Base-by-base conservation (phyloP, 768 basidiomycete species). In the Podaxis sp. region DNA sequence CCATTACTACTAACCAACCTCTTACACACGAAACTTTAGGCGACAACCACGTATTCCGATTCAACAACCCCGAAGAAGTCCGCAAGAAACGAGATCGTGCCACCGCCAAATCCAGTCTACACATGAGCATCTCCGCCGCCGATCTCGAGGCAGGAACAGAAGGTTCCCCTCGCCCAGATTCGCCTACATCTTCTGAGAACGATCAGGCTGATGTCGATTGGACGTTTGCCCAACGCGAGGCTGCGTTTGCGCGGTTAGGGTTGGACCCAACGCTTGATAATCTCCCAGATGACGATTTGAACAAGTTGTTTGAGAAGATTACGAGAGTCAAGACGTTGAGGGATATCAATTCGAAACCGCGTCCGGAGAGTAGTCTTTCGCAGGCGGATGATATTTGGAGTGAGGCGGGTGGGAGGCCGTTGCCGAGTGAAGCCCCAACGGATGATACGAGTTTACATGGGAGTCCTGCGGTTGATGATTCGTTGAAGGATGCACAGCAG, bases 31-130 rank as follows among this genome's bases (percentile, higher is more conserved):
- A 40, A 46, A 57, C 30, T 48, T 15, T 51, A 93, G 93, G 96
- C 58, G 96, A 98, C 68, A 89, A 95, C 66, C 97, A 99, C 77
- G 95, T 99, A 60, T 99, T 99, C 75, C 87, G 97, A 17, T 99
- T 97, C 76, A 99, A 93, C 71, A 91, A 96, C 70, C 95, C 95
- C 0, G 93, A 95, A 74, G 93, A 95, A 75, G 95, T 96, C 65
- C 91, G 95, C 66, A 95, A 93, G 71, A 90, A 87, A 69, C 87
- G 95, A 48, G 91, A 96, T 74, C 87, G 92, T 46, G 90, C 89
- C 2, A 88, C 86, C 10, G 82, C 84, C 58, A 88, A 84, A 71
- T 91, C 90, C 22, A 88, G 82, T 72, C 73, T 91, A 70, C 85
- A 87, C 60, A 76, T 86, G 66, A 88, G 84, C 65, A 72, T 87